Base-by-base conservation (phyloP, 305 asterid species). In the Fraxinus ornus region DNA sequence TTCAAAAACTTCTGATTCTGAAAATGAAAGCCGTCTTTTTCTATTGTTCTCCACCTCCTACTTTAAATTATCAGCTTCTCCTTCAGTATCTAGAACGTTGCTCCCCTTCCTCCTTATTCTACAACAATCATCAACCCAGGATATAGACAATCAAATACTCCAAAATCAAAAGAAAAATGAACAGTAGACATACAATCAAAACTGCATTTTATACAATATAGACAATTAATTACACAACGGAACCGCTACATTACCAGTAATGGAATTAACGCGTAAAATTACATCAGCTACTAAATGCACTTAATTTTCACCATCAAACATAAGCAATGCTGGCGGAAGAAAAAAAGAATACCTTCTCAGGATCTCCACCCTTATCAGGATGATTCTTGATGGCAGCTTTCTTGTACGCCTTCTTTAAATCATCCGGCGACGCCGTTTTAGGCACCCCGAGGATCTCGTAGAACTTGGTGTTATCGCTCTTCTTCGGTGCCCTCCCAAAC, bases 311-410 rank as follows among this genome's bases (percentile, higher is more conserved):
- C 28, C 30, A 72, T 33, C 15, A 35, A 52, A 52, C 22, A 33
- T 28, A 49, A 15, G 5, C 19, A 55, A 55, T 19, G 66, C 66
- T 55, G 0, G 26, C 26, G 26, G 66, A 19, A 52, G 9, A 12
- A 68, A 66, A 26, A 8, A 3, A 41, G 2, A 49, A 8, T 88
- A 92, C 98, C 94, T 95, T 95, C 79, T 95, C 98, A 5, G 98
- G 98, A 17, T 95, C 98, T 5, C 98, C 98, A 22, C 98, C 98
- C 89, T 95, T 95, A 77, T 93, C 98, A 10, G 98, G 98, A 89
- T 95, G 98, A 77, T 95, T 92, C 84, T 95, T 95, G 57, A 95
- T 95, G 21, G 98, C 98, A 5, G 98, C 95, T 83, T 95, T 93
- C 80, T 84, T 89, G 82, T 95, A 95, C 70, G 98, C 98, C 88